Conservation (phyloP, 345 rosid genomes). For the Psidium guajava region DNA sequence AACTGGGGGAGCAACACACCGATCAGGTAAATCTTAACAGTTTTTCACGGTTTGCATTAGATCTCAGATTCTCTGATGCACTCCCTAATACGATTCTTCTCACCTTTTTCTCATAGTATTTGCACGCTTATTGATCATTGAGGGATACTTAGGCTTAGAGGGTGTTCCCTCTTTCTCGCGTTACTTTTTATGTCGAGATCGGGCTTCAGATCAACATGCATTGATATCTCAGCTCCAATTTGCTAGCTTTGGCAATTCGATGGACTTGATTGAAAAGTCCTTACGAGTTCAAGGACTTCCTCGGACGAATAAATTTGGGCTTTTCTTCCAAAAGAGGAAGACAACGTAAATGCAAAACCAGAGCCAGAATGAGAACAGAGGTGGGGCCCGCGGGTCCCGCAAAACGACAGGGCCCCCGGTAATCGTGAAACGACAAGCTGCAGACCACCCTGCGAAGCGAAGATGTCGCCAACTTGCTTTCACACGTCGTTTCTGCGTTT, state of each 20-base stretch:
- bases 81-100: no score
- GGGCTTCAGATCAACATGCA: no score
- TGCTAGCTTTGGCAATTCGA: neutral
- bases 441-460: neutral
- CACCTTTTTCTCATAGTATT: no score
- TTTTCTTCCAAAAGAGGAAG: neutral
- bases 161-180: no score
- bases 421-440: neutral
- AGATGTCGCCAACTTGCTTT: neutral
- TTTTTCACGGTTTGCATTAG: no score
- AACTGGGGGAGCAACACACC: no score
- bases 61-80: no score
- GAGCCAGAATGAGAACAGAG: neutral
- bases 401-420: neutral
- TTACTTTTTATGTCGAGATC: no score
- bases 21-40: no score
- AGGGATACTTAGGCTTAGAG: no score
- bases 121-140: no score
- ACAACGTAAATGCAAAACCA: neutral
- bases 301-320: neutral
- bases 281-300: neutral
- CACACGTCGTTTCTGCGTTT: neutral
- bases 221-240: neutral
- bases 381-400: neutral
- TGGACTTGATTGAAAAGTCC: neutral